These are phyloP conservation scores for Rubroshorea leprosula DNA, from an alignment of 345 rosid genomes.

Conservation along the genomic window DNA sequence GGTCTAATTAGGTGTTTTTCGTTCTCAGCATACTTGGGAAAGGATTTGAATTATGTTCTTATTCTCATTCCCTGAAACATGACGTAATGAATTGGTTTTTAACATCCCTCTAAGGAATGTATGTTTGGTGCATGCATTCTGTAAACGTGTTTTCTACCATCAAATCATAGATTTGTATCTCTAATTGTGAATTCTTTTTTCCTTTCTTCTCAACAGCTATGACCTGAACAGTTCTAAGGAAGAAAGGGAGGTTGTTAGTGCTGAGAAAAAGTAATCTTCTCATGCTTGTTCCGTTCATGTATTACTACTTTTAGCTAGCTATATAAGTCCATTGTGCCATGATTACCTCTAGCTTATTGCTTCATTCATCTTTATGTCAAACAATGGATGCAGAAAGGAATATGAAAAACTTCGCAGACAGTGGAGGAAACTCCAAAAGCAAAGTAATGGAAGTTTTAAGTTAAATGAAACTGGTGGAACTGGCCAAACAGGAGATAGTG, in stretches of 20 bases:
- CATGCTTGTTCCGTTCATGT: no score
- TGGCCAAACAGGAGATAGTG: constrained; percentile 23
- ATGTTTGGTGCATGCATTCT: not conserved
- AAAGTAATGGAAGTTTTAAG: constrained; percentile 29
- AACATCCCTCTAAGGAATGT: no score
- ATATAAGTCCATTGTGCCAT: not conserved
- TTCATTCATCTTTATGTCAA: constrained; percentile 10
- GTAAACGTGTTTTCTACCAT: not conserved
- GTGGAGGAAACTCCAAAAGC: constrained; percentile 51
- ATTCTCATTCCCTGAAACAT: not conserved
- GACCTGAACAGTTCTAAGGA: constrained; percentile 73
- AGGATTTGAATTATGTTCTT: not conserved
- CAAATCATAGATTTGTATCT: constrained; percentile 4
- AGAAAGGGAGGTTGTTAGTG: constrained; percentile 61
- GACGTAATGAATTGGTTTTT: not conserved
- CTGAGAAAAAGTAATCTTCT: constrained; percentile 52
- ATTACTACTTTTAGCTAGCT: no score
- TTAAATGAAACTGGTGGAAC: constrained; percentile 29
- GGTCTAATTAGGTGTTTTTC: not conserved
- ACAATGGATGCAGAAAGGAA: constrained; percentile 50
- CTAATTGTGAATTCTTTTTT: not conserved
- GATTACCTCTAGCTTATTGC: not conserved
- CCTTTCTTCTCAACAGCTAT: constrained; percentile 38
- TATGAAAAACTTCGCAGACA: constrained; percentile 82
- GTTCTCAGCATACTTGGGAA: not conserved